These are phyloP conservation scores for Butyriboletus loyo DNA, from an alignment of 768 basidiomycete genomes.

Conservation along the genomic window DNA sequence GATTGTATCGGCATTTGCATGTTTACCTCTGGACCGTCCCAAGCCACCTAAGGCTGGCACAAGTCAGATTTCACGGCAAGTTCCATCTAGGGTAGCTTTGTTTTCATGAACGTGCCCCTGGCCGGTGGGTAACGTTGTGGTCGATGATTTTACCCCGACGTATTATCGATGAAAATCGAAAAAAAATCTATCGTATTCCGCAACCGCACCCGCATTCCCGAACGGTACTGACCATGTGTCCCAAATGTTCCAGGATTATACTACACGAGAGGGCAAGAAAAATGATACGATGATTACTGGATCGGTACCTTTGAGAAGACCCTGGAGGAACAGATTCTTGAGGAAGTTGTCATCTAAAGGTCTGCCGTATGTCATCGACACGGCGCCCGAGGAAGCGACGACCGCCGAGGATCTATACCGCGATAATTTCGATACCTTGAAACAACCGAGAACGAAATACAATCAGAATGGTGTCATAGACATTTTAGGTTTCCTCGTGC, in stretches of 20 bases:
- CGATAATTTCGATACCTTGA: not conserved
- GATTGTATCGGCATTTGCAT: not conserved
- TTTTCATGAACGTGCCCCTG: not conserved
- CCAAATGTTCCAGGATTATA: constrained; percentile 8
- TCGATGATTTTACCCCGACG: constrained; percentile 10
- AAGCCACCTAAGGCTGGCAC: not conserved
- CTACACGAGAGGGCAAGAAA: constrained; percentile 7
- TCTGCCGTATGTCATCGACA: constrained; percentile 12
- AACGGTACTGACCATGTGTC: not conserved
- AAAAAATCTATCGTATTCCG: not conserved
- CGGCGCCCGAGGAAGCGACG: constrained; percentile 1
- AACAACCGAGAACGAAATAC: not conserved
- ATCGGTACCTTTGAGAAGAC: constrained; percentile 2
- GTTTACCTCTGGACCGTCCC: not conserved
- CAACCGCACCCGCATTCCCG: not conserved
- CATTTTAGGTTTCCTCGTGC: constrained; percentile 8
- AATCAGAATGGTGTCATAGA: not conserved
- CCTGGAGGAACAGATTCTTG: no score
- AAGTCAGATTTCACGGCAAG: constrained; percentile 5
- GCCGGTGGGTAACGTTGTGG: constrained; percentile 18
- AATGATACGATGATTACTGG: constrained; percentile 14
- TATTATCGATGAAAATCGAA: constrained; percentile 7
- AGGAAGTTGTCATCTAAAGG: not conserved
- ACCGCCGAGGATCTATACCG: constrained; percentile 11
- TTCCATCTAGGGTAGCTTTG: not conserved